phyloP scores from a whole-genome alignment of 2,329 filamentous ascomycete species.

The Tolypocladium sp. region DNA sequence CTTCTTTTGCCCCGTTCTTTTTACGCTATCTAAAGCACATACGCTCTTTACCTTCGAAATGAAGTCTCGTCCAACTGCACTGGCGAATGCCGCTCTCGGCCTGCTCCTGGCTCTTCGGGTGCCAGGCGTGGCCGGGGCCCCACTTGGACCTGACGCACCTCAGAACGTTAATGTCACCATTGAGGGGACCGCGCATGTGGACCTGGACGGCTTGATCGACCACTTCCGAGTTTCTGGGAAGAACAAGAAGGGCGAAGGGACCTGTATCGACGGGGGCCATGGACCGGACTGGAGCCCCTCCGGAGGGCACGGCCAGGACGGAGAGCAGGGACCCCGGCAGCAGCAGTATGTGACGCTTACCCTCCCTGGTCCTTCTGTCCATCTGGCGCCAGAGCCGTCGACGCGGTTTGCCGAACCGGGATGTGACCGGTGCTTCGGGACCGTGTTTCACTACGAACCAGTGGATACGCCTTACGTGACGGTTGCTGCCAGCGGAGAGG shows the following conservation, averaged over 20 bases:
- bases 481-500: neutral
- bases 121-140: neutral
- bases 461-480: neutral
- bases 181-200: neutral
- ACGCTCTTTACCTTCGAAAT: neutral
- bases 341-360: neutral
- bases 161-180: neutral
- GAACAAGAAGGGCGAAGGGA: too few species aligned
- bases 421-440: neutral
- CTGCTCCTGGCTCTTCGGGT: neutral
- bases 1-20: neutral
- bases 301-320: too few species aligned
- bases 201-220: neutral
- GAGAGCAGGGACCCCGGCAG: neutral
- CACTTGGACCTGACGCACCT: neutral
- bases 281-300: too few species aligned
- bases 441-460: neutral
- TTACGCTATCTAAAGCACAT: neutral
- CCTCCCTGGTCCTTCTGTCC: neutral
- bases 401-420: neutral
- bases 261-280: too few species aligned
- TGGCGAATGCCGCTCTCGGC: neutral
- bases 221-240: too few species aligned
- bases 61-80: neutral
- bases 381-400: neutral